Base-by-base conservation (phyloP, 768 basidiomycete genomes). In the Auriscalpium microsporum region DNA sequence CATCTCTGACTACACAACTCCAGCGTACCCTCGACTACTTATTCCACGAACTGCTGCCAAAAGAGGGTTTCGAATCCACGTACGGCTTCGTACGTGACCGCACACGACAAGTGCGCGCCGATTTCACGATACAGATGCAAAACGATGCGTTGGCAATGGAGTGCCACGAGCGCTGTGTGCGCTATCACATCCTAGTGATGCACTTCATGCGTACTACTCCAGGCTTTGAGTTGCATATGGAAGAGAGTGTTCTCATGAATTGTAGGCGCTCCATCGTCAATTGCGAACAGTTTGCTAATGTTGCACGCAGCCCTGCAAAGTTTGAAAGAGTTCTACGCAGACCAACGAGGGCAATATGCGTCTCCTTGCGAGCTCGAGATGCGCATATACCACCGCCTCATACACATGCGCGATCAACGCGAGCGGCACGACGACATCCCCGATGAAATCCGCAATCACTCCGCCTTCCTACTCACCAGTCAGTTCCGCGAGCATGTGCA, bases 351-450 rank as follows among this genome's bases (percentile, higher is more conserved):
- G 9, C 70, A 73, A 44, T 85, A 86, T 57, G 71, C 83, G 62
- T 87, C 87, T 10, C 82, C 87, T 0, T 88, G 87, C 40, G 94
- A 98, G 65, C 79, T 97, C 47, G 95, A 99, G 69, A 96, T 99
- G 84, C 84, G 91, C 35, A 84, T 96, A 1, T 99, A 97, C 70
- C 90, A 94, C 65, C 83, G 94, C 48, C 81, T 98, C 34, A 86
- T 90, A 33, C 92, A 96, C 63, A 86, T 97, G 45, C 84, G 91
- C 33, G 89, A 94, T 68, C 87, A 88, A 63, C 80, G 71, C 58
- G 87, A 88, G 64, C 87, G 81, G 9, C 83, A 77, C 63, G 90
- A 84, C 63, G 82, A 78, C 62, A 83, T 93, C 38, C 85, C 94
- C 0, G 70, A 73, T 2, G 65, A 78, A 37, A 81, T 97, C 58